Evolutionary conservation across 1,139 yeast species (phyloP).

Genomic region (Pneumocystis jirovecii): DNA sequence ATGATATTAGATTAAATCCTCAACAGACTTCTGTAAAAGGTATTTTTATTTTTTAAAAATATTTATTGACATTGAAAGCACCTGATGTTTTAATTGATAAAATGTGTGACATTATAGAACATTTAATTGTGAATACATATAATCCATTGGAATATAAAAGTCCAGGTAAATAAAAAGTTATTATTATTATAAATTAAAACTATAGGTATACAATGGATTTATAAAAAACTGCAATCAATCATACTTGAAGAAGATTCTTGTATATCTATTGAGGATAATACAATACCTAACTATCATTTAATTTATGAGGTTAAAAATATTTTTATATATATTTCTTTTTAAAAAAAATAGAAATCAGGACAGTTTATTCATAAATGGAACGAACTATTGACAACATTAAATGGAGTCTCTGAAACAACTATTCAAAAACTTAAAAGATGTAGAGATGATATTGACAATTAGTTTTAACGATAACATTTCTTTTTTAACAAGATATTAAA

Average conservation of each 20-base stretch:
- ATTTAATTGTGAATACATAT: constrained; percentile 35
- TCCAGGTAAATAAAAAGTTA: constrained; percentile 29
- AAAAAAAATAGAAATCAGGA: not conserved
- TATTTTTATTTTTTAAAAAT: not conserved
- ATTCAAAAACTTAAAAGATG: not conserved
- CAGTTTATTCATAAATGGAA: not conserved
- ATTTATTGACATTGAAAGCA: constrained; percentile 13
- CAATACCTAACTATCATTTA: not conserved
- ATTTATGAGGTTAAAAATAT: not conserved
- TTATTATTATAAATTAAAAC: not conserved
- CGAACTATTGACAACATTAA: not conserved
- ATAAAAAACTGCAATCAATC: constrained; percentile 48
- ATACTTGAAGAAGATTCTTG: constrained; percentile 42
- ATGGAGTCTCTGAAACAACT: not conserved
- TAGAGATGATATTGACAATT: not conserved
- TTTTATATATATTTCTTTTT: not conserved
- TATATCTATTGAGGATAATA: not conserved
- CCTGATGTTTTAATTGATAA: constrained; percentile 24
- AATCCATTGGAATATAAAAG: constrained; percentile 47
- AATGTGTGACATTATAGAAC: constrained; percentile 29
- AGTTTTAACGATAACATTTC: not conserved
- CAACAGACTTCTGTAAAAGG: not conserved
- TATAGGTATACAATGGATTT: constrained; percentile 41
- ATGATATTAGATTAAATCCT: constrained; percentile 26
- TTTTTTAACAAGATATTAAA: not conserved